These are phyloP conservation scores for Senna tora DNA, from an alignment of 306 rosid species.

Conservation along the genomic window DNA sequence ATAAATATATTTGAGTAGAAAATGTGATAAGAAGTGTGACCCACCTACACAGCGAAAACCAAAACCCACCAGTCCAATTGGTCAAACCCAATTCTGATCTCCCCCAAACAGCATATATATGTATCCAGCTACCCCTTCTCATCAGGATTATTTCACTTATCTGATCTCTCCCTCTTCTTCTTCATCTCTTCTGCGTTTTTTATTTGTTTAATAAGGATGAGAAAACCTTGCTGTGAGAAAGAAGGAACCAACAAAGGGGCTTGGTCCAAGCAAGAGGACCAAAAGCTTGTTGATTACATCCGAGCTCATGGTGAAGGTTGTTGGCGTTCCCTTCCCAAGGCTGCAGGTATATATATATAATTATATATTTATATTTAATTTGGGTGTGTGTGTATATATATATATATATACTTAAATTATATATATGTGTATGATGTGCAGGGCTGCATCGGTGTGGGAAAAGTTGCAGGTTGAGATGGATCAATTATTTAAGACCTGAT, in stretches of 20 bases:
- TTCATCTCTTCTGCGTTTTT: background rate
- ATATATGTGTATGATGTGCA: background rate
- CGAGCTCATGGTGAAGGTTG: constrained; percentile 68
- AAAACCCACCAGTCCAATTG: constrained; percentile 2
- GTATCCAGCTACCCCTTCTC: no score
- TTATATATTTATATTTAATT: no score
- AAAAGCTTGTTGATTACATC: constrained; percentile 66
- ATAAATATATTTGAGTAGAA: no score
- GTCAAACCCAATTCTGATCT: constrained; percentile 10
- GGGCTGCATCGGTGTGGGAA: constrained; percentile 74
- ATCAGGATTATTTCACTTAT: background rate
- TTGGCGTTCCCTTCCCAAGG: constrained; percentile 73
- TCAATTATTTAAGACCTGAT: constrained; percentile 67
- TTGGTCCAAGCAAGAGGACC: constrained; percentile 77
- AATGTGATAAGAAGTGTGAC: background rate
- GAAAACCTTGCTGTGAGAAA: constrained; percentile 69
- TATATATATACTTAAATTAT: no score
- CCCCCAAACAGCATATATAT: constrained; percentile 32
- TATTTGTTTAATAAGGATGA: constrained; percentile 34
- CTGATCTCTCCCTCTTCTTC: background rate
- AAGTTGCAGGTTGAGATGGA: constrained; percentile 82
- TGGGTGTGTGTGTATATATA: no score
- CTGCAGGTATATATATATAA: constrained; percentile 56
- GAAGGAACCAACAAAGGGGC: constrained; percentile 70
- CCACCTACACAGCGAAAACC: background rate